A percentile compares a stretch with the other conserved stretches of the same genome.
phyloP scores from a whole-genome alignment of 2,329 filamentous ascomycete species.

The Colletotrichum eremochloae region DNA sequence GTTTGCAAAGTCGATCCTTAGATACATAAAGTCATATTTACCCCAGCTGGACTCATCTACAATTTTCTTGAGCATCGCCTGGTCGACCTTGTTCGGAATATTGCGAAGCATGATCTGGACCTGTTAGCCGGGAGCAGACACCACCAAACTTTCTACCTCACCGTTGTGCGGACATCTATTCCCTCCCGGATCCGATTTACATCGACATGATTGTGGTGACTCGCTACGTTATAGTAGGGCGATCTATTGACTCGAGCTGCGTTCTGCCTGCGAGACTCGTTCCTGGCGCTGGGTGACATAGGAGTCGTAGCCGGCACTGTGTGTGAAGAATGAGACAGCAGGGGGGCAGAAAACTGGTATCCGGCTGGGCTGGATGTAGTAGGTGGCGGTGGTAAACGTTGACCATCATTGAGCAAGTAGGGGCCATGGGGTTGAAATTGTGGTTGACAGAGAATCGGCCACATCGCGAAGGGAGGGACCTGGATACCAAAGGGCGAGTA shows the following conservation, averaged over 20 bases:
- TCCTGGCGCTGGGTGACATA: conserved; percentile 49
- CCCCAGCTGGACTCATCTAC: conserved; percentile 84
- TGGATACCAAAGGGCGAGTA: conserved; percentile 42
- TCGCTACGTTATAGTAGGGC: conserved; percentile 61
- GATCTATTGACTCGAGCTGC: conserved; percentile 61
- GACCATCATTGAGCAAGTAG: conserved; percentile 47
- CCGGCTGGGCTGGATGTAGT: conserved; percentile 3
- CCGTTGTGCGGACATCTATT: conserved; percentile 81
- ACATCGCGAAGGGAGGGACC: conserved; percentile 49
- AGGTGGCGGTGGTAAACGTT: conserved; percentile 16
- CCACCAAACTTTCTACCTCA: conserved; percentile 54
- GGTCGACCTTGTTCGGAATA: conserved; percentile 90
- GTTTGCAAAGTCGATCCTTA: conserved; percentile 89
- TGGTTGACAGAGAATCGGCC: conserved; percentile 52
- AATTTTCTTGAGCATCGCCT: conserved; percentile 81
- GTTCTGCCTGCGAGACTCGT: conserved; percentile 63
- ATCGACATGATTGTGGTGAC: conserved; percentile 74
- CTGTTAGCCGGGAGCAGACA: conserved; percentile 4
- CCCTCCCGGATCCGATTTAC: conserved; percentile 72
- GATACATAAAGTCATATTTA: conserved; percentile 94
- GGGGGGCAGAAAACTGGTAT: conserved; percentile 43
- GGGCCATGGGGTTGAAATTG: conserved; percentile 48
- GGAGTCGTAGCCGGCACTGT: conserved; percentile 1
- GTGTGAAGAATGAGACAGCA: conserved; percentile 42
- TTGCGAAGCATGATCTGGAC: conserved; percentile 93